Conservation (phyloP, 176 grass and related monocot species). For the Panicum miliaceum region DNA sequence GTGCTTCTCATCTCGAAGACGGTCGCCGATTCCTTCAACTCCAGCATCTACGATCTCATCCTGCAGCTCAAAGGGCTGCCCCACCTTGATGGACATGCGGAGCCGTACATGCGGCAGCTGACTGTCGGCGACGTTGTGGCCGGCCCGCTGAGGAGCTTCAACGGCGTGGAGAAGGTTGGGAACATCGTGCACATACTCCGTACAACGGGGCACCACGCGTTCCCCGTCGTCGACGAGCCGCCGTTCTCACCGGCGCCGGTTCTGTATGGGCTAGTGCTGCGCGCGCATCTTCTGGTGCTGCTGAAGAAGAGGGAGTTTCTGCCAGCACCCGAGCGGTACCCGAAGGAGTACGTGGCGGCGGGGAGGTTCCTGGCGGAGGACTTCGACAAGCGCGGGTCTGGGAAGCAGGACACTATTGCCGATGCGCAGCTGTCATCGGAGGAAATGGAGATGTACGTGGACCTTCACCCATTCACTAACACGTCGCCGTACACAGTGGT, state of each 20-base stretch:
- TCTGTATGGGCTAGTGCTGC: constrained; percentile 74
- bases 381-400: constrained; percentile 83
- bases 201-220: constrained; percentile 81
- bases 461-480: constrained; percentile 92
- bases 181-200: constrained; percentile 71
- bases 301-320: constrained; percentile 75
- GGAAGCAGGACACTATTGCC: constrained; percentile 70
- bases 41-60: constrained; percentile 91
- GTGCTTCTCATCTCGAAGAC: constrained; percentile 95
- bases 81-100: constrained; percentile 80
- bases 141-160: constrained; percentile 71
- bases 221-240: constrained; percentile 90
- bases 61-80: constrained; percentile 76
- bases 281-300: constrained; percentile 77
- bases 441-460: constrained; percentile 97
- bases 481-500: constrained; percentile 95
- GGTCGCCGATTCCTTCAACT: constrained; percentile 82
- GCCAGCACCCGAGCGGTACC: constrained; percentile 35
- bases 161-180: constrained; percentile 79
- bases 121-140: constrained; percentile 69
- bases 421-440: constrained; percentile 65
- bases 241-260: constrained; percentile 59
- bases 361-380: constrained; percentile 71
- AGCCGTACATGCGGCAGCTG: constrained; percentile 97
- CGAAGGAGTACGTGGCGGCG: constrained; percentile 16